These are phyloP conservation scores for Dioscorea dumetorum DNA, from an alignment of 106 monocot species.

Conservation along the genomic window DNA sequence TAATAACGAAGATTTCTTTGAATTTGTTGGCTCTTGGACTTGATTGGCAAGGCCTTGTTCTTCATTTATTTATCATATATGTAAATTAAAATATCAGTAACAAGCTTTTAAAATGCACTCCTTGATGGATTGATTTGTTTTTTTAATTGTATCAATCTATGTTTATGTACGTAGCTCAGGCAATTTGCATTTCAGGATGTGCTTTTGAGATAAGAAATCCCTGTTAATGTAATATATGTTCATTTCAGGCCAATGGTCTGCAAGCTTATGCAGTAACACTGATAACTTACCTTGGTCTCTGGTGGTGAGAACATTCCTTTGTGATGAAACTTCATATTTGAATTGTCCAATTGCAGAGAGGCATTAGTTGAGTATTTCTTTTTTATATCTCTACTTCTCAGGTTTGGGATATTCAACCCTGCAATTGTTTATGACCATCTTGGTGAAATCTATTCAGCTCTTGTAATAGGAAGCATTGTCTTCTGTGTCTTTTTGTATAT, in stretches of 20 bases:
- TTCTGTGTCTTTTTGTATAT: slow-evolving; percentile 88
- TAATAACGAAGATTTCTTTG: background rate
- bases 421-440: slow-evolving; percentile 90
- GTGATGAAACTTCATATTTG: background rate
- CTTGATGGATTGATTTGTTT: no score
- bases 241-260: slow-evolving; percentile 86
- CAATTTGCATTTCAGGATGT: background rate
- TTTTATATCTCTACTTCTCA: slow-evolving; percentile 8
- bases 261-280: slow-evolving; percentile 93
- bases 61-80: no score
- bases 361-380: background rate
- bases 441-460: slow-evolving; percentile 88
- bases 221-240: background rate
- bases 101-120: no score
- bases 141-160: no score
- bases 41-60: no score
- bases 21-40: background rate
- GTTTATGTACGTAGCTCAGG: no score
- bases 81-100: no score
- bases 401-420: slow-evolving; percentile 90
- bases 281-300: slow-evolving; percentile 71
- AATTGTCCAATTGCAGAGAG: background rate
- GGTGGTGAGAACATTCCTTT: slow-evolving; percentile 53
- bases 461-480: slow-evolving; percentile 78
- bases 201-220: background rate